Evolutionary conservation across 129 eudicot genomes (phyloP).

Genomic region (Chrysanthemum seticuspe): DNA sequence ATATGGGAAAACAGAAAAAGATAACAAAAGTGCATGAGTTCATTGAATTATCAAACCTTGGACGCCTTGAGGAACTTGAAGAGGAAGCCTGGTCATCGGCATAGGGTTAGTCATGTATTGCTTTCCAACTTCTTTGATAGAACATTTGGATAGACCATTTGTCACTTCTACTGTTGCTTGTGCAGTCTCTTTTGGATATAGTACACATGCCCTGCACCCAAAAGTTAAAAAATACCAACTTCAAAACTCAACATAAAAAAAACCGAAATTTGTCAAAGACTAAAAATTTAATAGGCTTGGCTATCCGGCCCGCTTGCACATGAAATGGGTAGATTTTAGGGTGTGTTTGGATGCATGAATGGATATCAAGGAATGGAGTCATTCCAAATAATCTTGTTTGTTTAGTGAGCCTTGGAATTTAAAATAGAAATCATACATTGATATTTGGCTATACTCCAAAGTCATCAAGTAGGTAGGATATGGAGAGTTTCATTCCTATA

Average conservation of each 20-base stretch:
- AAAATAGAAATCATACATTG: too few species aligned
- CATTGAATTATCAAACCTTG: conserved; percentile 49
- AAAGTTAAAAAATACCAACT: not conserved
- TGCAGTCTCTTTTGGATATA: conserved; percentile 69
- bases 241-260: conserved; percentile 6
- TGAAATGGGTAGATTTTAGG: too few species aligned
- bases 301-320: too few species aligned
- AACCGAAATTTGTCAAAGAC: not conserved
- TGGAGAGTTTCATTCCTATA: too few species aligned
- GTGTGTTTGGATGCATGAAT: not conserved
- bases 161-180: conserved; percentile 60
- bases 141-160: conserved; percentile 72
- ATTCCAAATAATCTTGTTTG: too few species aligned
- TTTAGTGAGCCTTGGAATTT: too few species aligned
- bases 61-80: conserved; percentile 68
- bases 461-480: too few species aligned
- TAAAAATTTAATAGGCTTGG: not conserved
- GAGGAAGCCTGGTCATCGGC: conserved; percentile 76
- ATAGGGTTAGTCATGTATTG: conserved; percentile 48
- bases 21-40: not conserved
- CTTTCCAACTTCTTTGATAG: conserved; percentile 75
- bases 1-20: conserved; percentile 12
- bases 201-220: conserved; percentile 71
- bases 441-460: too few species aligned
- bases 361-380: too few species aligned